phyloP scores from a whole-genome alignment of 2,329 filamentous ascomycete genomes.

The Talaromyces sp. region DNA sequence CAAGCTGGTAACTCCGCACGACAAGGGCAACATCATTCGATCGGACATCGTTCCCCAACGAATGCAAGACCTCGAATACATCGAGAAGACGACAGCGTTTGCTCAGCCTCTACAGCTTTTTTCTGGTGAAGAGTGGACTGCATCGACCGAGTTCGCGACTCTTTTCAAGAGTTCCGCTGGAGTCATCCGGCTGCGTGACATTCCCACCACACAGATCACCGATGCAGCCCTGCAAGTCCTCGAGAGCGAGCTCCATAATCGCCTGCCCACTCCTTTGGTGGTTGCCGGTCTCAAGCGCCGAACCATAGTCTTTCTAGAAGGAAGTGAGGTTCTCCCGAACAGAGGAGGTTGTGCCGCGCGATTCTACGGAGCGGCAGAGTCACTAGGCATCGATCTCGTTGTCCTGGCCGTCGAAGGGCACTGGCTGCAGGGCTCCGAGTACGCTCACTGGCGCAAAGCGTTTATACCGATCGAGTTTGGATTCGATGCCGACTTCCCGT shows the following conservation, averaged over 20 bases:
- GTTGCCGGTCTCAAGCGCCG: background rate
- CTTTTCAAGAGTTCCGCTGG: background rate
- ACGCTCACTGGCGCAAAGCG: slow-evolving; percentile 22
- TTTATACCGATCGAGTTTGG: slow-evolving; percentile 29
- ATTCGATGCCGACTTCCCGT: slow-evolving; percentile 20
- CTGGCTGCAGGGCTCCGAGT: slow-evolving; percentile 32
- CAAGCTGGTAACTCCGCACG: slow-evolving; percentile 8
- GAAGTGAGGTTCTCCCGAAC: background rate
- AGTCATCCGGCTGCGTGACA: background rate
- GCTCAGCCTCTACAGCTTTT: background rate
- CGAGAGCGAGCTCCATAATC: slow-evolving; percentile 16
- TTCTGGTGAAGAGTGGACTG: background rate
- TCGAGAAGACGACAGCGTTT: slow-evolving; percentile 9
- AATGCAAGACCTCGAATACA: slow-evolving; percentile 6
- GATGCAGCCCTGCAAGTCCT: background rate
- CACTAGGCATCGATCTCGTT: slow-evolving; percentile 34
- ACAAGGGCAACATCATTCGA: slow-evolving; percentile 8
- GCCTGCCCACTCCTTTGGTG: slow-evolving; percentile 19
- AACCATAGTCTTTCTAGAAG: slow-evolving; percentile 8
- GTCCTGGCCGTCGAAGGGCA: slow-evolving; percentile 35
- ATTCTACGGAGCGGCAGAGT: slow-evolving; percentile 21
- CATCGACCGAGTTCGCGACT: background rate
- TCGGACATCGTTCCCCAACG: slow-evolving; percentile 11
- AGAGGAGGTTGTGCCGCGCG: slow-evolving; percentile 2
- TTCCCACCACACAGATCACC: background rate